Percentiles rank a stretch among this genome's conserved stretches.
These are phyloP conservation scores for Chalaropsis ovoidea DNA, from an alignment of 2,329 filamentous ascomycete genomes.

Conservation along the genomic window DNA sequence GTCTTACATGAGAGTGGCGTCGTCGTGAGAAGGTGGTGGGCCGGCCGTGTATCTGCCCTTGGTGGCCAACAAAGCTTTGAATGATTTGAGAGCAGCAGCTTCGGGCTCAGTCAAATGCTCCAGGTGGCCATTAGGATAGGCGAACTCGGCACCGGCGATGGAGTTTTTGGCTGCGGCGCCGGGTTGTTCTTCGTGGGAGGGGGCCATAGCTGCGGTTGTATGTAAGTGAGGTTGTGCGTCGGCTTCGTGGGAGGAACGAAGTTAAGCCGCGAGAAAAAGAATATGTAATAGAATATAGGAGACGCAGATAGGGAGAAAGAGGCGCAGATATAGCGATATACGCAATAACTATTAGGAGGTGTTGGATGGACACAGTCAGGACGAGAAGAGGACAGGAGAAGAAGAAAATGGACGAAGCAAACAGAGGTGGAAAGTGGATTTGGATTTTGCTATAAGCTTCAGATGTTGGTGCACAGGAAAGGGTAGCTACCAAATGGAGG, in stretches of 20 bases:
- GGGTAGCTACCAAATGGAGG: conserved; percentile 5
- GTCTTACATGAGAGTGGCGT: conserved; percentile 58
- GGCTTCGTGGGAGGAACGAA: not conserved
- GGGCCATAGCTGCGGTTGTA: conserved; percentile 10
- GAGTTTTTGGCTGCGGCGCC: conserved; percentile 18
- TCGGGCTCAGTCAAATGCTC: conserved; percentile 64
- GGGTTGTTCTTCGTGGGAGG: conserved; percentile 8
- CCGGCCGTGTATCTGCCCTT: conserved; percentile 53
- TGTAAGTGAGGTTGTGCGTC: not conserved
- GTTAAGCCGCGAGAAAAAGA: not conserved
- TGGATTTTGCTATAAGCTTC: not conserved
- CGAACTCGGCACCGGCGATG: conserved; percentile 33
- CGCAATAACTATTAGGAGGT: not conserved
- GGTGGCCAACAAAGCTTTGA: conserved; percentile 59
- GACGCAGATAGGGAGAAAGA: too few species aligned
- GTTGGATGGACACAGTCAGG: conserved; percentile 8
- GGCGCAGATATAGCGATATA: not conserved
- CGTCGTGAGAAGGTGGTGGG: conserved; percentile 55
- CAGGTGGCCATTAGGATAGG: conserved; percentile 68
- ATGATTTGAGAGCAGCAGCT: conserved; percentile 54
- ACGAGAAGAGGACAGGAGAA: not conserved
- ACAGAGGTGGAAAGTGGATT: not conserved
- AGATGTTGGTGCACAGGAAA: not conserved
- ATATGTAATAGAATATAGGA: not conserved
- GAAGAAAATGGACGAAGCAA: not conserved